Base-by-base conservation (phyloP, 345 rosid species). In the Raphanus sativus region DNA sequence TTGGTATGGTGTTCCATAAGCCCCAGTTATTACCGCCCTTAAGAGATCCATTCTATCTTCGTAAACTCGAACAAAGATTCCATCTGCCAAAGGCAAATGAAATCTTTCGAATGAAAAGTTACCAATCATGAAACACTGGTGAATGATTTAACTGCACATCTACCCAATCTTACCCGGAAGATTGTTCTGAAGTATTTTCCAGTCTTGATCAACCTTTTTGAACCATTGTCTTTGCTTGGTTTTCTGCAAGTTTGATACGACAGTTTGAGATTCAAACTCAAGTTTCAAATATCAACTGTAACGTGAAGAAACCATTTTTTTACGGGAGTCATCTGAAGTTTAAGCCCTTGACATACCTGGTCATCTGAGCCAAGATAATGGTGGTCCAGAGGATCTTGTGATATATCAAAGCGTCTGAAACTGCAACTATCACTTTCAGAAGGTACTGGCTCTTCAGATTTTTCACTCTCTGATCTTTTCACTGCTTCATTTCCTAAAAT, bases 1-100 rank as follows among this genome's bases (percentile, higher is more conserved):
- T 83, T 96, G 99, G 83, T 96, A 96, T 45, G 99, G 99, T 36
- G 99, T 91, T 69, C 98, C 99, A 76, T 83, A 91, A 54, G 99
- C 95, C 75, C 99, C 99, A 5, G 86, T 89, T 74, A 96, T 90
- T 54, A 88, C 98, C 2, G 97, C 95, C 76, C 99, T 88, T 68
- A 96, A 76, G 38, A 96, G 92, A 85, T 96, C 99, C 91, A 96
- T 93, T 75, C 94, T 84, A 74, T 91, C 98, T 84, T 96, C 98
- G 75, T 91, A 93, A 70, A 88, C 97, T 60, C 95, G 88, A 66
- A 90, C 95, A 64, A 88, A 88, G 38, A 96, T 90, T 75, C 89
- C 98, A 83, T 90, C 99, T 96, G 88, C 26, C 61, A 71, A 71
- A 82, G 28, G 69, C 63, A 26, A 70, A 45, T 34, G n/a, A 63